A percentile compares a stretch with the other conserved stretches of the same genome.
Evolutionary conservation across 202 grass and related monocot genomes (phyloP).

Genomic region (Schoenoplectus tabernaemontani): DNA sequence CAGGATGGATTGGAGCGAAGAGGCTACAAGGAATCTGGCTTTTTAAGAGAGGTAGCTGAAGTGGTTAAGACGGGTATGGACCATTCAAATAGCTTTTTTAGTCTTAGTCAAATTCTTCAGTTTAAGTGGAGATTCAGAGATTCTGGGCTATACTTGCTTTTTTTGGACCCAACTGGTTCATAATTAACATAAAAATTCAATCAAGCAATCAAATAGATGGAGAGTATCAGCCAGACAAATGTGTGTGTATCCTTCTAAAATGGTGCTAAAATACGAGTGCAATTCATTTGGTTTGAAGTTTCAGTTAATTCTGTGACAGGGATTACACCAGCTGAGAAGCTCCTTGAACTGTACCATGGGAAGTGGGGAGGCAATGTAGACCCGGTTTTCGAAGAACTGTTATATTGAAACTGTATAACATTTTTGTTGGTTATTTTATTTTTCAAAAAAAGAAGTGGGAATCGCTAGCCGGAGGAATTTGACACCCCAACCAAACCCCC

Average conservation of each 20-base stretch:
- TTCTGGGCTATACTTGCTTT: background rate
- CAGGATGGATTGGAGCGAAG: constrained; percentile 96
- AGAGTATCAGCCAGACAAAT: background rate
- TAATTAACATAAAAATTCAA: background rate
- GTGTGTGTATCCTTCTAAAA: background rate
- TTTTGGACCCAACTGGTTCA: background rate
- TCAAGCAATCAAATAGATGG: background rate
- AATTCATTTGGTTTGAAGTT: background rate
- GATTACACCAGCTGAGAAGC: constrained; percentile 77
- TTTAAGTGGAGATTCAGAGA: background rate
- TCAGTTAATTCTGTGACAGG: constrained; percentile 29
- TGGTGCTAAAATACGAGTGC: background rate
- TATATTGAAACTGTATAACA: constrained; percentile 40
- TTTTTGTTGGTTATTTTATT: background rate
- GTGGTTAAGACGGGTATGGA: constrained; percentile 59
- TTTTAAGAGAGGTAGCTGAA: constrained; percentile 73
- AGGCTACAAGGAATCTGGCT: constrained; percentile 94
- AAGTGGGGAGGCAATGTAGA: constrained; percentile 75
- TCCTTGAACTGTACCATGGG: constrained; percentile 64
- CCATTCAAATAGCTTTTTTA: too few relatives aligned
- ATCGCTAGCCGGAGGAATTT: background rate
- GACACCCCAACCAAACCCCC: too few relatives aligned
- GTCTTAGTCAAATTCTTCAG: background rate
- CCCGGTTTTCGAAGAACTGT: constrained; percentile 67
- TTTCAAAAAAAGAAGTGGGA: background rate